phyloP scores from a whole-genome alignment of 345 rosid genomes.

The Eucalyptus erythrocorys region DNA sequence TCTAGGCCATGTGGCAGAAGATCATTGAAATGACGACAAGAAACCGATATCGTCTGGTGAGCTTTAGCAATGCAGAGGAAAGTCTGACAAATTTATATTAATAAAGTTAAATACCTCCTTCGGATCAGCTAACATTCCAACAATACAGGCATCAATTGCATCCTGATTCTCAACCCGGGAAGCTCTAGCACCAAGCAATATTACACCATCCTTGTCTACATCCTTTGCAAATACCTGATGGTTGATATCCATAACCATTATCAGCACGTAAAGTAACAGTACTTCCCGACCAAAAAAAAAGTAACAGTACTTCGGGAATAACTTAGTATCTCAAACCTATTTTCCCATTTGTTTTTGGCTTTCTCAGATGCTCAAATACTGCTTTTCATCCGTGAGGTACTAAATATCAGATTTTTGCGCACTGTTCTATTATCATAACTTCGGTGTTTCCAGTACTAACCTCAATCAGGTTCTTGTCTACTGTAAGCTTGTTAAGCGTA shows the following conservation, averaged over 20 bases:
- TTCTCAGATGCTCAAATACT: neutral
- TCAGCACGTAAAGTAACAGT: neutral
- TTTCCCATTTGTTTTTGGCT: neutral
- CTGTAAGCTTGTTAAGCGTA: conserved; percentile 83
- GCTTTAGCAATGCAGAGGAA: neutral
- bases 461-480: conserved; percentile 69
- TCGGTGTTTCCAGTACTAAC: conserved; percentile 2
- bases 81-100: neutral
- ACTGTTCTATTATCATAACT: neutral
- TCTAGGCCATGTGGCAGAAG: neutral
- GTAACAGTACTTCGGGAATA: neutral
- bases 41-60: neutral
- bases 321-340: neutral
- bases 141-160: conserved; percentile 61
- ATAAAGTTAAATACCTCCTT: conserved; percentile 19
- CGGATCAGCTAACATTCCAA: conserved; percentile 48
- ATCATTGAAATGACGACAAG: neutral
- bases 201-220: conserved; percentile 40
- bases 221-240: conserved; percentile 45
- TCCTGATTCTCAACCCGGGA: conserved; percentile 83
- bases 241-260: neutral
- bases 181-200: conserved; percentile 68
- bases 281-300: neutral
- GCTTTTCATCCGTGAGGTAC: neutral
- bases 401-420: neutral